A percentile compares a stretch with the other conserved stretches of the same genome.
Evolutionary conservation across 495 filamentous ascomycete species (phyloP).

Genomic region (Talaromyces adpressus): DNA sequence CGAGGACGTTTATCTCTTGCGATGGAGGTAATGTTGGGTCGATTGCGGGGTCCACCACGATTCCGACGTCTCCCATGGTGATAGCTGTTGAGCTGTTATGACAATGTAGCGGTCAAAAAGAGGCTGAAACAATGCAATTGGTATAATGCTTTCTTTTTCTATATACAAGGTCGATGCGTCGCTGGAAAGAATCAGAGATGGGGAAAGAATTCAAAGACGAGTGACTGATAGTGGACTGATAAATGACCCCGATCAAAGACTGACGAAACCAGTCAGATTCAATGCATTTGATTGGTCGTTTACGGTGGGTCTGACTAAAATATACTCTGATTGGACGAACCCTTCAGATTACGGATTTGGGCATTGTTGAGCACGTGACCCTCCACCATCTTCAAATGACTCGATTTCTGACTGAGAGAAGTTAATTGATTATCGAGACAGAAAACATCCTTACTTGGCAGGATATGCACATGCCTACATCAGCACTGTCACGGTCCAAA

Average conservation of each 20-base stretch:
- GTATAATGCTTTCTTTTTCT: background rate
- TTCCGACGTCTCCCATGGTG: conserved; percentile 36
- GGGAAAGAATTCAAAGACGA: background rate
- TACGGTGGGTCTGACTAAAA: background rate
- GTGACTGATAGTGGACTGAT: background rate
- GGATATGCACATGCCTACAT: background rate
- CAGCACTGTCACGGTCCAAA: too few species aligned
- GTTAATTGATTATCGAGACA: background rate
- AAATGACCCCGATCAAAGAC: background rate
- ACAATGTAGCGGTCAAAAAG: conserved; percentile 2
- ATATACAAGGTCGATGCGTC: background rate
- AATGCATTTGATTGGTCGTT: background rate
- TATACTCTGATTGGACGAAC: background rate
- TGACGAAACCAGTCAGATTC: background rate
- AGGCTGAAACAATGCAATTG: background rate
- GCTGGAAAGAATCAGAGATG: background rate
- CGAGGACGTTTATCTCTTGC: conserved; percentile 55
- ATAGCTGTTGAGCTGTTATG: background rate
- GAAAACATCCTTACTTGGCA: background rate
- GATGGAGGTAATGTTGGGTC: conserved; percentile 12
- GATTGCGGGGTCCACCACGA: conserved; percentile 13
- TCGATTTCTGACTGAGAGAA: background rate
- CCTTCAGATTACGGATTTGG: background rate
- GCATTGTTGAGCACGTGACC: background rate
- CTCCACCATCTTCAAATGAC: background rate